Evolutionary conservation across 2,329 filamentous ascomycete genomes (phyloP), one percentile per base, ranked within the genome.

Genomic region (Epichloe elymi): DNA sequence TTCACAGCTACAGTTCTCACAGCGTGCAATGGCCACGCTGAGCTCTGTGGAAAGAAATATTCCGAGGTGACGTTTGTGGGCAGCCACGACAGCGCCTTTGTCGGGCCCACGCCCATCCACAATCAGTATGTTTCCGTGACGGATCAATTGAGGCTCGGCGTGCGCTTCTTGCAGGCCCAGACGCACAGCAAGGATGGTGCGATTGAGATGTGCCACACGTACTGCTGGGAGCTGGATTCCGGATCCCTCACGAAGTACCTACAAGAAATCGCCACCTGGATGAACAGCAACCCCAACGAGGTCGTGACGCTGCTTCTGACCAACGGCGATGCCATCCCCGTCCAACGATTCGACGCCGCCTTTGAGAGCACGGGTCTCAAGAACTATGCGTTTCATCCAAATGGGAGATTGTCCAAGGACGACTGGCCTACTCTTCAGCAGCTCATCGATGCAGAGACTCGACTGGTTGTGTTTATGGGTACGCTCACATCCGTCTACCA

Each of bases 391-490:
- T 87, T 79, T 55, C 67, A 67, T 1, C 76, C 81, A 0, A 64
- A 70, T 8, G 60, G 61, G 30, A 55, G 53, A 12, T 57, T 75
- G 41, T 59, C 61, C n/a, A 59, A 73, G 36, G 60, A 75, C 48
- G 74, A 75, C 58, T 73, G 88, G 86, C 86, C 86, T 65, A 89
- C 85, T 0, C 70, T 90, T 14, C 74, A 80, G 58, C 64, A 75
- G 17, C 65, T 91, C 53, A 85, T 90, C 57, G 68, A 75, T 23
- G 70, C 72, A 38, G 74, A 74, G 45, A 85, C 75, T 8, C 75
- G 85, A 15, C 70, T 91, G 1, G 67, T 90, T 45, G 79, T 83
- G 23, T 90, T 89, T 56, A 79, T 90, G 63, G 83, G 84, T 68
- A 69, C 47, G 66, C 26, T 10, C 26, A 11, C 26, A 30, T 30